Evolutionary conservation across 2,329 filamentous ascomycete species (phyloP).

Genomic region (Colletotrichum phormii): DNA sequence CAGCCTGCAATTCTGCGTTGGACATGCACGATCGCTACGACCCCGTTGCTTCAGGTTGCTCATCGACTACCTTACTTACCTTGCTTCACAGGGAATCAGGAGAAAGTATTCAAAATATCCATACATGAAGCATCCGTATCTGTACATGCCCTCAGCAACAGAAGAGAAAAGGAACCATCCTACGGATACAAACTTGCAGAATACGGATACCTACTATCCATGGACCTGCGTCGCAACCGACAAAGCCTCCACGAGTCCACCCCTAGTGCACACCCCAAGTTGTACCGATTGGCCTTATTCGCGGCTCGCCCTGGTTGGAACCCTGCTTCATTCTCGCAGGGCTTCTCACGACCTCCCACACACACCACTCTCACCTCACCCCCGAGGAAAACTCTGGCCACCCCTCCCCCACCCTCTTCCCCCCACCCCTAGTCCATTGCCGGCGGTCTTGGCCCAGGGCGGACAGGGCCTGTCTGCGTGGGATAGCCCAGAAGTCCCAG

Average conservation of each 20-base stretch:
- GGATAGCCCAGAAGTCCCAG: slow-evolving; percentile 26
- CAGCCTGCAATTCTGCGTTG: neutral
- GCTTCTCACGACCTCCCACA: slow-evolving; percentile 23
- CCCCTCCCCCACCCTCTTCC: too few species aligned
- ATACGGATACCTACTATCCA: neutral
- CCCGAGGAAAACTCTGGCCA: slow-evolving; percentile 26
- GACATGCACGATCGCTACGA: neutral
- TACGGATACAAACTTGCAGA: too few species aligned
- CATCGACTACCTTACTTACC: neutral
- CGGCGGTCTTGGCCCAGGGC: slow-evolving; percentile 23
- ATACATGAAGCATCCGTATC: too few species aligned
- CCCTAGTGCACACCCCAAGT: neutral
- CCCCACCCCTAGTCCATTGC: slow-evolving; percentile 20
- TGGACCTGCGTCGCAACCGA: slow-evolving; percentile 25
- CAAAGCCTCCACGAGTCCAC: slow-evolving; percentile 29
- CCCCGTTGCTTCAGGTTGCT: slow-evolving; percentile 2
- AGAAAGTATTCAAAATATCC: neutral
- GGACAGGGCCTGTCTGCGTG: slow-evolving; percentile 22
- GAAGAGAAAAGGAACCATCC: neutral
- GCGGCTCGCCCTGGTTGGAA: neutral
- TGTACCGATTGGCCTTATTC: slow-evolving; percentile 17
- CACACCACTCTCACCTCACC: neutral
- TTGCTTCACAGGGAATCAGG: neutral
- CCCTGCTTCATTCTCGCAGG: slow-evolving; percentile 22
- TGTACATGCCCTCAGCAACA: neutral